Evolutionary conservation across 495 filamentous ascomycete genomes (phyloP).

Genomic region (Podospora pseudoanserina): DNA sequence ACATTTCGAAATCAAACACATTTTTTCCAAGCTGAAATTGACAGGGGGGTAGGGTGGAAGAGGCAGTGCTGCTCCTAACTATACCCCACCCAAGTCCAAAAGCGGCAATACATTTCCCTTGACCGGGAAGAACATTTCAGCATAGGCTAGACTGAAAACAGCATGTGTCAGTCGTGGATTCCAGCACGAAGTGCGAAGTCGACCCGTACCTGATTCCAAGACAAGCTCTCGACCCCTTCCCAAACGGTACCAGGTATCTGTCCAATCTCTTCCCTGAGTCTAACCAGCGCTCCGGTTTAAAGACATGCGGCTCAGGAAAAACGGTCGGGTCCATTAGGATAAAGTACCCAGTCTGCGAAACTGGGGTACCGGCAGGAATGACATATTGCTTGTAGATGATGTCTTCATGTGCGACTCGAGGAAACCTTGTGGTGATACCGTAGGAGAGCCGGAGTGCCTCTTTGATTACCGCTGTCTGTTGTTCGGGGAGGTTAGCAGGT

Average conservation of each 20-base stretch:
- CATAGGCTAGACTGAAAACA: constrained; percentile 25
- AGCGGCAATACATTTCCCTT: too few species aligned
- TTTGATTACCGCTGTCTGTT: constrained; percentile 37
- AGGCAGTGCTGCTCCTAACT: too few species aligned
- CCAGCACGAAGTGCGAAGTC: background rate
- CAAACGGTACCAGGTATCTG: constrained; percentile 48
- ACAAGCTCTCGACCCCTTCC: constrained; percentile 46
- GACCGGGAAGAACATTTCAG: constrained; percentile 7
- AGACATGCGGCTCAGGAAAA: constrained; percentile 47
- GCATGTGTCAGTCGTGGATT: background rate
- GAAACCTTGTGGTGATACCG: constrained; percentile 39
- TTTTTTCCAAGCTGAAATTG: too few species aligned
- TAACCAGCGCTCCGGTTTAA: constrained; percentile 53
- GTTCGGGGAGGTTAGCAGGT: background rate
- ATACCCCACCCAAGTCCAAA: too few species aligned
- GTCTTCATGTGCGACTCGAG: constrained; percentile 37
- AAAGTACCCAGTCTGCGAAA: constrained; percentile 26
- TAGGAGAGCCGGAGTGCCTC: constrained; percentile 49
- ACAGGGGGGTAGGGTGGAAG: too few species aligned
- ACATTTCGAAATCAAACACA: too few species aligned
- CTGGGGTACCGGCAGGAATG: constrained; percentile 29
- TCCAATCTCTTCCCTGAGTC: constrained; percentile 35
- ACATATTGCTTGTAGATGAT: constrained; percentile 24
- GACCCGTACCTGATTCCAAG: constrained; percentile 46
- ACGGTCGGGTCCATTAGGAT: constrained; percentile 40